Evolutionary conservation across 2,329 filamentous ascomycete genomes (phyloP).

Genomic region (Colletotrichum somersetense): DNA sequence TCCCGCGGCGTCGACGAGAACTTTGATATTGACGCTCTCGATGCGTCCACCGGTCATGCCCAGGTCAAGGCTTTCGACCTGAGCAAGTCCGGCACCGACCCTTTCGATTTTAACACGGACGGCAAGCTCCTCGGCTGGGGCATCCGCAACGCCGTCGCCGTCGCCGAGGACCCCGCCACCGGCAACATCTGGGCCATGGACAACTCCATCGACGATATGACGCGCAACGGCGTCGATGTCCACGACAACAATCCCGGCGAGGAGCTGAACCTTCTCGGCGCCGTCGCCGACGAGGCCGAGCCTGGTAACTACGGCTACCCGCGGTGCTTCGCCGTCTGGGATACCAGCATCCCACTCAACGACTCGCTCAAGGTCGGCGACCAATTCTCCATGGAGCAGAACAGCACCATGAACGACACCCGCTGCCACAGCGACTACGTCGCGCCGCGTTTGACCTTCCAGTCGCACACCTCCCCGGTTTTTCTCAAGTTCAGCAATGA

Average conservation of each 20-base stretch:
- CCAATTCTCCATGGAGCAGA: constrained; percentile 61
- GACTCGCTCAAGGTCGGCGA: constrained; percentile 59
- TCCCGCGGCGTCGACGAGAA: constrained; percentile 75
- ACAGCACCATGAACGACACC: constrained; percentile 56
- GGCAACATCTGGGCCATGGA: constrained; percentile 73
- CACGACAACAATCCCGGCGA: constrained; percentile 79
- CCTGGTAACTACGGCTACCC: constrained; percentile 48
- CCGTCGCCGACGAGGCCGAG: constrained; percentile 56
- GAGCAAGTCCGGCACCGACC: constrained; percentile 45
- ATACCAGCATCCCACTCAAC: constrained; percentile 59
- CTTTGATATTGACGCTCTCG: constrained; percentile 67
- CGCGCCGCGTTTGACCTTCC: constrained; percentile 68
- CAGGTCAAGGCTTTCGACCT: constrained; percentile 73
- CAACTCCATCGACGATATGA: constrained; percentile 76
- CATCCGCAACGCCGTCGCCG: constrained; percentile 77
- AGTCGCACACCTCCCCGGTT: constrained; percentile 77
- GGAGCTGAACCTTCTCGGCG: constrained; percentile 79
- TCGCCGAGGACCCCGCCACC: constrained; percentile 70
- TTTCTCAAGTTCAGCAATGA: constrained; percentile 75
- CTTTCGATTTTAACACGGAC: constrained; percentile 62
- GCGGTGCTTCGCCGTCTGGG: constrained; percentile 72
- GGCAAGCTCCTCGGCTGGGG: constrained; percentile 73
- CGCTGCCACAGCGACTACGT: constrained; percentile 58
- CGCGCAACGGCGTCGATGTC: constrained; percentile 69
- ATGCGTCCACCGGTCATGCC: constrained; percentile 69